phyloP scores from a whole-genome alignment of 2,329 filamentous ascomycete species.

The Fusarium mexicanum region DNA sequence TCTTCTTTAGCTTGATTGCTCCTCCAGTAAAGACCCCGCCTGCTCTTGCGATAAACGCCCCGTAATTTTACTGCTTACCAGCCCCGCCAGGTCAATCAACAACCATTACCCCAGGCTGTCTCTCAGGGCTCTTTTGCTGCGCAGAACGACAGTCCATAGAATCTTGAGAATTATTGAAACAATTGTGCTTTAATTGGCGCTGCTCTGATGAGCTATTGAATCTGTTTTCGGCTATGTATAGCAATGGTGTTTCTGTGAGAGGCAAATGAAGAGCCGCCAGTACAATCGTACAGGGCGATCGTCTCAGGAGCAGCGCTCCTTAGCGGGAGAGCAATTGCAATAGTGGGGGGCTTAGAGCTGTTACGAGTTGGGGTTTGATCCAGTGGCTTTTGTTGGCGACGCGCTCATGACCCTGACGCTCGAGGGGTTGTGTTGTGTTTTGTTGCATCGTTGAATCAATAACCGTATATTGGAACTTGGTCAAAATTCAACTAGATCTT shows the following conservation, averaged over 20 bases:
- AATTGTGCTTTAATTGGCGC: accelerated
- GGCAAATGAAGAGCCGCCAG: neutral
- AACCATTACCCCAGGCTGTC: neutral
- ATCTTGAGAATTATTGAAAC: neutral
- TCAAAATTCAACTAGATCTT: too few relatives aligned
- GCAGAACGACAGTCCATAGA: neutral
- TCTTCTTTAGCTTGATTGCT: too few relatives aligned
- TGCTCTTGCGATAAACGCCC: too few relatives aligned
- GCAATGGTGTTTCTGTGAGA: accelerated
- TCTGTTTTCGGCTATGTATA: accelerated
- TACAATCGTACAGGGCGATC: too few relatives aligned
- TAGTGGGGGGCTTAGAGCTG: neutral
- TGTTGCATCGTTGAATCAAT: neutral
- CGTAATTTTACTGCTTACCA: neutral
- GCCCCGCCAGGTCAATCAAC: neutral
- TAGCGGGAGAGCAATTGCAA: neutral
- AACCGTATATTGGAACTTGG: accelerated
- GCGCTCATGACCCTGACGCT: neutral
- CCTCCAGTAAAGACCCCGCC: too few relatives aligned
- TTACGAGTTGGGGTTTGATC: neutral
- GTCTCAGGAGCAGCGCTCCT: neutral
- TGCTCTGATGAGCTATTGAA: accelerated
- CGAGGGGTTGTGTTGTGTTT: neutral
- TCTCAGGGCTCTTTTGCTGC: neutral
- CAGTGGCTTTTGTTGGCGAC: too few relatives aligned